Percentiles rank a stretch among this genome's conserved stretches.
Evolutionary conservation across 2,329 filamentous ascomycete genomes (phyloP).

Genomic region (Exophiala calicioides): DNA sequence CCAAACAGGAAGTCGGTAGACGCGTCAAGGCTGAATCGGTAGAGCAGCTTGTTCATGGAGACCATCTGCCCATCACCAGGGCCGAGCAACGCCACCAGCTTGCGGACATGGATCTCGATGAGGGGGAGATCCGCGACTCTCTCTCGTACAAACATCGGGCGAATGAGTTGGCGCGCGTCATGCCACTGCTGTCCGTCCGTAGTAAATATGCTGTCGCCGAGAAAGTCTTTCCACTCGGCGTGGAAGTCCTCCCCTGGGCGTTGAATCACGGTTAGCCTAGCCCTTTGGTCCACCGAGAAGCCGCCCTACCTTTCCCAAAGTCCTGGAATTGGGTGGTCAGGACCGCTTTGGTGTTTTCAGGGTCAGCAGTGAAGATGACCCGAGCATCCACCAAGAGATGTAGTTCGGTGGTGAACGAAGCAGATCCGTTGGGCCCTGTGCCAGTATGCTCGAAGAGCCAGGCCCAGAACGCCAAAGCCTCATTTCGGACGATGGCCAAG

Average conservation of each 20-base stretch:
- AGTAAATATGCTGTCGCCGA: slow-evolving; percentile 82
- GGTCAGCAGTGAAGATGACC: slow-evolving; percentile 75
- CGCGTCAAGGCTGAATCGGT: slow-evolving; percentile 79
- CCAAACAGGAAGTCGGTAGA: slow-evolving; percentile 86
- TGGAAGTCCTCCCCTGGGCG: slow-evolving; percentile 58
- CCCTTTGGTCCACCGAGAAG: no score
- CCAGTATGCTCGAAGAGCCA: slow-evolving; percentile 26
- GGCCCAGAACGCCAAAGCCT: slow-evolving; percentile 28
- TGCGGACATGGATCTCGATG: slow-evolving; percentile 77
- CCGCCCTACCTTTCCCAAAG: slow-evolving; percentile 78
- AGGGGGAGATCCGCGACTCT: slow-evolving; percentile 79
- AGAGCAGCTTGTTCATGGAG: slow-evolving; percentile 76
- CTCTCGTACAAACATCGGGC: slow-evolving; percentile 85
- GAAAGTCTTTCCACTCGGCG: slow-evolving; percentile 71
- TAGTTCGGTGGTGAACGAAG: slow-evolving; percentile 24
- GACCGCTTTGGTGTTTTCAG: slow-evolving; percentile 88
- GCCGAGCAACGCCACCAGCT: slow-evolving; percentile 68
- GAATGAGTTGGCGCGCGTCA: slow-evolving; percentile 75
- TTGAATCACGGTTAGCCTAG: neutral
- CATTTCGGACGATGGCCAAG: slow-evolving; percentile 18
- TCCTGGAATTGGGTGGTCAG: slow-evolving; percentile 84
- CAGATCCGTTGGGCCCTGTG: slow-evolving; percentile 14
- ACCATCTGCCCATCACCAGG: slow-evolving; percentile 50
- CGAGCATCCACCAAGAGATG: slow-evolving; percentile 40
- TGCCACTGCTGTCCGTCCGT: slow-evolving; percentile 83